Evolutionary conservation across 2,329 filamentous ascomycete genomes (phyloP).

Genomic region (Exophiala xenobiotica): DNA sequence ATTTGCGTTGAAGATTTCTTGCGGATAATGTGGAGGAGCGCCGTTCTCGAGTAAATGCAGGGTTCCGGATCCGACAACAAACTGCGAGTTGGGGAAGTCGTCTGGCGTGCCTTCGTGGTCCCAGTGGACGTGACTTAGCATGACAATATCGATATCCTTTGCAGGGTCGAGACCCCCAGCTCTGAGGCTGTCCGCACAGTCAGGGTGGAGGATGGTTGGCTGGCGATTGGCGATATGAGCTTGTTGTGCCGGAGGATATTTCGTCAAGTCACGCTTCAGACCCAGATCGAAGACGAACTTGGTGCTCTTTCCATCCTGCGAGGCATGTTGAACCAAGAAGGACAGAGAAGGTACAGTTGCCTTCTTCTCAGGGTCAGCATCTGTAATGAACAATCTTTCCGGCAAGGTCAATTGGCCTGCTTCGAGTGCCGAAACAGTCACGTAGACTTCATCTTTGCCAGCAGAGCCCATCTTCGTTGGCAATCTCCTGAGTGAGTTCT

Average conservation of each 20-base stretch:
- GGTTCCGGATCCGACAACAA: conserved; percentile 53
- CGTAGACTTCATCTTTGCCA: conserved; percentile 27
- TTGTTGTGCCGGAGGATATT: conserved; percentile 47
- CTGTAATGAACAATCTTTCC: conserved; percentile 48
- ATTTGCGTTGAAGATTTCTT: conserved; percentile 33
- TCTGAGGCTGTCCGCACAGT: conserved; percentile 36
- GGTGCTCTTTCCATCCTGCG: conserved; percentile 24
- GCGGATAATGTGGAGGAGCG: conserved; percentile 24
- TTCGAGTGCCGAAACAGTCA: conserved; percentile 41
- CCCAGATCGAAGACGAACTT: conserved; percentile 56
- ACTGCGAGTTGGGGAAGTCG: conserved; percentile 51
- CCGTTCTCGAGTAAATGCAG: conserved; percentile 43
- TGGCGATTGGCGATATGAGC: conserved; percentile 33
- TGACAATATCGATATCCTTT: conserved; percentile 42
- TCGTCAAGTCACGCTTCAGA: conserved; percentile 45
- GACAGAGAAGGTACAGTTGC: conserved; percentile 54
- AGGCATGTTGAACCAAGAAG: conserved; percentile 53
- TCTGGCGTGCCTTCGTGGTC: conserved; percentile 49
- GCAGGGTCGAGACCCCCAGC: conserved; percentile 37
- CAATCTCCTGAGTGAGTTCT: no score
- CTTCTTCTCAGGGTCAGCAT: conserved; percentile 44
- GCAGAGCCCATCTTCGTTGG: conserved; percentile 17
- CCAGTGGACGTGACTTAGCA: conserved; percentile 42
- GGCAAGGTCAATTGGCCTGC: conserved; percentile 49
- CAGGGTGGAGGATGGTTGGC: conserved; percentile 32